Base-by-base conservation (phyloP, 345 rosid species). In the Rhodamnia argentea region DNA sequence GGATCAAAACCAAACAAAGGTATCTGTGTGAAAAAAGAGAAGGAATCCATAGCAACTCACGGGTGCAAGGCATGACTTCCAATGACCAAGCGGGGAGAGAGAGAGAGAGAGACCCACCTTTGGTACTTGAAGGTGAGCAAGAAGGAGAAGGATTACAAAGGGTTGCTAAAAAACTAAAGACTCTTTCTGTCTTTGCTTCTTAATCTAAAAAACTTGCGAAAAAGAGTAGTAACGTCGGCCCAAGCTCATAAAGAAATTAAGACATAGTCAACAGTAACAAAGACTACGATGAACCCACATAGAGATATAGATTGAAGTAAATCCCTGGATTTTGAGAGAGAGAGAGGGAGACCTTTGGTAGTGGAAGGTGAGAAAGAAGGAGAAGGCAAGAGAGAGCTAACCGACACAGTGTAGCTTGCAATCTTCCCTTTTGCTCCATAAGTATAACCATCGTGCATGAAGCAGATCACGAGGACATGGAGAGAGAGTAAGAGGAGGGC, bases 331-430 rank as follows among this genome's bases (percentile, higher is more conserved):
- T 42, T 42, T 42, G 51, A 83, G 24, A 56, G 50, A 83, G 29
- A 24, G n/a, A 27, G 54, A 56, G n/a, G 27, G 81, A 2, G 52
- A 37, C 74, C 56, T 62, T 83, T 83, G 58, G 60, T 5, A 8
- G 84, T 4, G 18, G 51, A 83, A 83, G 60, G 26, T 23, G 51
- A 59, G 86, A 82, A 60, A 40, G 58, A 26, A 64, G 86, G 42
- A 13, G 86, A 84, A 29, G 86, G 86, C 13, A 84, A 26, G 40
- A 62, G 86, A 11, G 86, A 84, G 86, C 82, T 84, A 55, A 84
- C 44, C 6, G 51, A 23, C 44, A 70, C n/a, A 76, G 87, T 52
- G 82, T 89, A 11, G 84, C 13, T 24, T 24, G 27, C n/a, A 57
- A 57, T 11, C 62, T 57, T 57, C 29, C 62, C 62, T 57, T 57